Conservation (phyloP, 495 filamentous ascomycete genomes). For the Trichoderma orchidacearum region DNA sequence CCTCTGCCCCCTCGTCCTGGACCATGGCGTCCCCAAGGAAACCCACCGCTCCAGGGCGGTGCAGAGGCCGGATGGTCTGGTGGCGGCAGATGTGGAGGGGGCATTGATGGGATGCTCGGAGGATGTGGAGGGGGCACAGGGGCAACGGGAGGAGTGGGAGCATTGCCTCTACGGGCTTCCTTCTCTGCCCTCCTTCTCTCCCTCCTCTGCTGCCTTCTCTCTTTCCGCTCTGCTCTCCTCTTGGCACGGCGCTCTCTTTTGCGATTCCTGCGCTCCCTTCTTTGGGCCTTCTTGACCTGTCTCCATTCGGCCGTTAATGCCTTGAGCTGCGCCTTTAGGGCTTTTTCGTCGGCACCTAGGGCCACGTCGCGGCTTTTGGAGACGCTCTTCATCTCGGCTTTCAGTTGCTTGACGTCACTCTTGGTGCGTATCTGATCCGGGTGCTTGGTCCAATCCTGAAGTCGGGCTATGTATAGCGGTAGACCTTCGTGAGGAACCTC, state of each 20-base stretch:
- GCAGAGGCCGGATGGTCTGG: background rate
- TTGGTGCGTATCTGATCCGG: slow-evolving; percentile 30
- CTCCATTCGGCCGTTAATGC: background rate
- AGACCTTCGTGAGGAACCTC: slow-evolving; percentile 27
- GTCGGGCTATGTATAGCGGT: slow-evolving; percentile 16
- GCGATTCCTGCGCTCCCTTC: background rate
- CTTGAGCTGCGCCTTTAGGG: slow-evolving; percentile 16
- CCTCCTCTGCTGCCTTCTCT: background rate
- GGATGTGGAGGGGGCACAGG: background rate
- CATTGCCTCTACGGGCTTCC: background rate
- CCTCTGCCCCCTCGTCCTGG: background rate
- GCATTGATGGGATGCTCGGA: background rate
- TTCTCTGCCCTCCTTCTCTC: background rate
- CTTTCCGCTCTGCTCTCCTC: background rate
- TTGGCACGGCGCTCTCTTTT: background rate
- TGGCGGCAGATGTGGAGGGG: background rate
- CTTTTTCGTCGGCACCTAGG: background rate
- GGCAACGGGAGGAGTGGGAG: background rate
- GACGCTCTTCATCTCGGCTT: slow-evolving; percentile 19
- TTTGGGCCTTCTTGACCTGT: background rate
- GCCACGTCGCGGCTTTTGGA: background rate
- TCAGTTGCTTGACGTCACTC: slow-evolving; percentile 18
- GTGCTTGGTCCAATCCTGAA: slow-evolving; percentile 25
- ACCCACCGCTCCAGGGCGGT: background rate
- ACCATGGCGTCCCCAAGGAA: background rate